Evolutionary conservation across 2,329 filamentous ascomycete species (phyloP).

Genomic region (Paracamarosporium sp.): DNA sequence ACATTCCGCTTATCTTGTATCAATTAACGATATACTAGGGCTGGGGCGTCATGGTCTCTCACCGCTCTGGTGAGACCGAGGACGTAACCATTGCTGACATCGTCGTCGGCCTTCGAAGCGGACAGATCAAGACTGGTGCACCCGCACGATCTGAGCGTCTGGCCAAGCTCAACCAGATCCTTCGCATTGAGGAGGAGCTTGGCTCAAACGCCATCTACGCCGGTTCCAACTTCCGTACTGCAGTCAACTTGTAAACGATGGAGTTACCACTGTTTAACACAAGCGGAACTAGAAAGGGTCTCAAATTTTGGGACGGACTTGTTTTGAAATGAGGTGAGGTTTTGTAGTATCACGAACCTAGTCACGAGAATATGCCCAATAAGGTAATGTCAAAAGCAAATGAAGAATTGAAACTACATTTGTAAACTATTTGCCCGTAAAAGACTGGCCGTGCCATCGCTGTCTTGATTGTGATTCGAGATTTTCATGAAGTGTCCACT

Average conservation of each 20-base stretch:
- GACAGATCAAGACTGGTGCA: constrained; percentile 74
- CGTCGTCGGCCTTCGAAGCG: constrained; percentile 92
- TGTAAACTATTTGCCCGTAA: not conserved
- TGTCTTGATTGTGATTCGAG: not conserved
- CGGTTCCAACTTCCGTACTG: constrained; percentile 87
- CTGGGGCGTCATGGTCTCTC: constrained; percentile 99
- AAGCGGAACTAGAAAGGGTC: not conserved
- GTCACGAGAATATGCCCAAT: constrained; percentile 10
- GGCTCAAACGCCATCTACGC: constrained; percentile 80
- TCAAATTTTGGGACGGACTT: not conserved
- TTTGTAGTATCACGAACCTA: constrained; percentile 9
- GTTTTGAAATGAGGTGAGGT: not conserved
- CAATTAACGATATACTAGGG: constrained; percentile 57
- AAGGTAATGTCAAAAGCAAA: constrained; percentile 6
- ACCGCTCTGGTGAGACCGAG: constrained; percentile 98
- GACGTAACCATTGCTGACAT: constrained; percentile 99
- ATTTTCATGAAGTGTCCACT: too few relatives aligned
- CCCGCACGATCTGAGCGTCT: constrained; percentile 96
- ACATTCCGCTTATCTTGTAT: constrained; percentile 48
- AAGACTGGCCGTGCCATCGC: not conserved
- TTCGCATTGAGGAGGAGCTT: constrained; percentile 96
- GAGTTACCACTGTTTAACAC: not conserved
- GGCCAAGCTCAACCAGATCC: constrained; percentile 99
- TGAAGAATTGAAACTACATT: not conserved
- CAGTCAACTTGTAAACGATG: constrained; percentile 71